These are phyloP conservation scores for Alternaria novae-zelandiae DNA, from an alignment of 2,329 filamentous ascomycete genomes.

Conservation along the genomic window DNA sequence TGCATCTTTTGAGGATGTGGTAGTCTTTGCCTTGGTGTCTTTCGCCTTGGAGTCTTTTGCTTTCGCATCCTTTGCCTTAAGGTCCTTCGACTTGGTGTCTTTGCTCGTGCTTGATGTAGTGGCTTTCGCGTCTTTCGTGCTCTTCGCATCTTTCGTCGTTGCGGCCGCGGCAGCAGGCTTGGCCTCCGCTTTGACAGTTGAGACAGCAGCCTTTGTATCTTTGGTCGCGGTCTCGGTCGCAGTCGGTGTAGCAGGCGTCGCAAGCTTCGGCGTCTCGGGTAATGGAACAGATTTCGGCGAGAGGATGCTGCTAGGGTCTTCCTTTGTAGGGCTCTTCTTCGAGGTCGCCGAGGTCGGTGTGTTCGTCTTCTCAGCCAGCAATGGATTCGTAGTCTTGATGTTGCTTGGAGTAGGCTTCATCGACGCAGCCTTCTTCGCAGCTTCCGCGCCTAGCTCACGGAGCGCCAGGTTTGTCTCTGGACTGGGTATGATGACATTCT, in stretches of 20 bases:
- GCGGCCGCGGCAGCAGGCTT: not conserved
- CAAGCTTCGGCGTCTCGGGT: constrained; percentile 30
- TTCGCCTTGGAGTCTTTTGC: constrained; percentile 1
- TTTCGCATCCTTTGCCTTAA: constrained; percentile 1
- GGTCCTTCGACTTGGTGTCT: constrained; percentile 4
- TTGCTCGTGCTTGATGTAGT: not conserved
- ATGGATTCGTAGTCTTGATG: constrained; percentile 46
- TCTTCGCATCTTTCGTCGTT: not conserved
- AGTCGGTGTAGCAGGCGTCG: constrained; percentile 8
- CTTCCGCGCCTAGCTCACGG: constrained; percentile 45
- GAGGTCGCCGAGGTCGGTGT: constrained; percentile 31
- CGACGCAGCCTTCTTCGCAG: constrained; percentile 44
- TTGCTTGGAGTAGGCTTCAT: constrained; percentile 42
- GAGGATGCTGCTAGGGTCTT: constrained; percentile 20
- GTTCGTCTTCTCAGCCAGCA: constrained; percentile 43
- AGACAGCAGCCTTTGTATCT: not conserved
- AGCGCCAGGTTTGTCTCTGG: constrained; percentile 46
- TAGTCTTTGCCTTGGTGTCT: not conserved
- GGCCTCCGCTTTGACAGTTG: constrained; percentile 1
- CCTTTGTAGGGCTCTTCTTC: constrained; percentile 34
- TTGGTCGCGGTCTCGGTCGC: not conserved
- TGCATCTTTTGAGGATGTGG: not conserved
- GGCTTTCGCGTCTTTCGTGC: not conserved
- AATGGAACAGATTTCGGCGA: constrained; percentile 36
- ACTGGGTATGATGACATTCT: constrained; percentile 29